Percentiles rank a stretch among this genome's conserved stretches.
Evolutionary conservation across 768 basidiomycete genomes (phyloP).

Genomic region (Hygrophorus pudorinus): DNA sequence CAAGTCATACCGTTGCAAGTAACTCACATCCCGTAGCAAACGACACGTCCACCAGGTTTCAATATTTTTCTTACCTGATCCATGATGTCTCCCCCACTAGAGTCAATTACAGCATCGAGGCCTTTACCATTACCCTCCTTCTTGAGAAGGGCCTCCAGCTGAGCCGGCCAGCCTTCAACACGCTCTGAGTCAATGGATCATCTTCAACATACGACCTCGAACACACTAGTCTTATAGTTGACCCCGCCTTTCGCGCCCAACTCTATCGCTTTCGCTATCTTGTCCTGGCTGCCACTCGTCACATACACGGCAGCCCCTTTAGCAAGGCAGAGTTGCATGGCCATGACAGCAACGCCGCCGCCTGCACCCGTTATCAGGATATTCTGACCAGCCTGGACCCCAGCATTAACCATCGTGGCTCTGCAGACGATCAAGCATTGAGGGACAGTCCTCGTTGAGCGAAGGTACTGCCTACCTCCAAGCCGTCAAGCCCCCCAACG

Average conservation of each 20-base stretch:
- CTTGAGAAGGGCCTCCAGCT: slow-evolving; percentile 34
- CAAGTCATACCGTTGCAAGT: not conserved
- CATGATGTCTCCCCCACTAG: slow-evolving; percentile 60
- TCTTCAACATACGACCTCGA: not conserved
- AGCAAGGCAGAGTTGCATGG: slow-evolving; percentile 67
- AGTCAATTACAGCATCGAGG: slow-evolving; percentile 60
- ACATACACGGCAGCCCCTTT: slow-evolving; percentile 76
- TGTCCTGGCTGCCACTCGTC: slow-evolving; percentile 59
- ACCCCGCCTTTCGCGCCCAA: slow-evolving; percentile 75
- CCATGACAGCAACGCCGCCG: slow-evolving; percentile 73
- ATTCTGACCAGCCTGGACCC: slow-evolving; percentile 53
- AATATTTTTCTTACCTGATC: slow-evolving; percentile 36
- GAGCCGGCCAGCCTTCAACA: slow-evolving; percentile 45
- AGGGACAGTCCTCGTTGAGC: not conserved
- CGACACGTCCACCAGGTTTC: slow-evolving; percentile 46
- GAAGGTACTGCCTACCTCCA: slow-evolving; percentile 51
- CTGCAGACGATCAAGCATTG: slow-evolving; percentile 28
- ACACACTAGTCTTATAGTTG: slow-evolving; percentile 56
- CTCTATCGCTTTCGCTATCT: slow-evolving; percentile 53
- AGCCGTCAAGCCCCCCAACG: slow-evolving; percentile 68
- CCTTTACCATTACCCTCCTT: slow-evolving; percentile 18
- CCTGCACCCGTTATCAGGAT: slow-evolving; percentile 78
- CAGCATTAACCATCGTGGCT: slow-evolving; percentile 55
- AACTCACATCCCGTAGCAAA: slow-evolving; percentile 59
- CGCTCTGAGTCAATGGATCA: not conserved